These are phyloP conservation scores for Geosmithia morbida DNA, from an alignment of 2,329 filamentous ascomycete species.

Conservation along the genomic window DNA sequence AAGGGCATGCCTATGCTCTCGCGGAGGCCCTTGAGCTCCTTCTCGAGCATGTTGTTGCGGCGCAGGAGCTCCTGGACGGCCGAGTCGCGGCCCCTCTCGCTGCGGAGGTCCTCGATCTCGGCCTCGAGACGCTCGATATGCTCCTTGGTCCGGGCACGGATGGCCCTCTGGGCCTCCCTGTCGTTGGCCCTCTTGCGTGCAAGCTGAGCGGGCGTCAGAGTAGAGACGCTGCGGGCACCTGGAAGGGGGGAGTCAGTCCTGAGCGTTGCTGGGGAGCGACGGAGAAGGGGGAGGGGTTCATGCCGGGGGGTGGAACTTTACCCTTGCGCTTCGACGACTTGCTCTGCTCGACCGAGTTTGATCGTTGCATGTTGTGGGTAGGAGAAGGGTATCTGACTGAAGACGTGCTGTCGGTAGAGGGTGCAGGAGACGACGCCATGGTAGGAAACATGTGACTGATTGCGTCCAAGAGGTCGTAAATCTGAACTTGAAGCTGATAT, in stretches of 20 bases:
- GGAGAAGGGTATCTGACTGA: neutral
- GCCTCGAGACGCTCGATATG: conserved; percentile 69
- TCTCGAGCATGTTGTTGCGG: conserved; percentile 38
- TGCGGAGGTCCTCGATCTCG: conserved; percentile 57
- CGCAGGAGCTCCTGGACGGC: conserved; percentile 36
- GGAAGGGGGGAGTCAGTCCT: neutral
- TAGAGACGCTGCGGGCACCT: conserved; percentile 67
- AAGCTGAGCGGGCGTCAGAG: conserved; percentile 75
- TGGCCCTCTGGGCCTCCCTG: conserved; percentile 76
- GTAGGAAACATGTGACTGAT: conserved; percentile 2
- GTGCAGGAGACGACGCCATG: conserved; percentile 5
- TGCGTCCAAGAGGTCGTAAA: too few relatives aligned
- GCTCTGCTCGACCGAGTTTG: conserved; percentile 25
- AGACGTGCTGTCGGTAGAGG: conserved; percentile 2
- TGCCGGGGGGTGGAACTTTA: too few relatives aligned
- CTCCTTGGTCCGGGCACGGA: conserved; percentile 72
- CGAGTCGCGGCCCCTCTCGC: conserved; percentile 30
- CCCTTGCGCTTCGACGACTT: conserved; percentile 31
- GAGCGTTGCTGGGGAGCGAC: neutral
- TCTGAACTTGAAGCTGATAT: too few relatives aligned
- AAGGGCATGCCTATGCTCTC: conserved; percentile 26
- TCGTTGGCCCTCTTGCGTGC: conserved; percentile 87
- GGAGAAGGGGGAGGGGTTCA: too few relatives aligned
- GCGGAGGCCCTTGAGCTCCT: conserved; percentile 31
- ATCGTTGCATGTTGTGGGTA: conserved; percentile 20